Percentiles rank a stretch among this genome's conserved stretches.
Evolutionary conservation across 495 filamentous ascomycete species (phyloP).

Genomic region (Geopyxis carbonaria): DNA sequence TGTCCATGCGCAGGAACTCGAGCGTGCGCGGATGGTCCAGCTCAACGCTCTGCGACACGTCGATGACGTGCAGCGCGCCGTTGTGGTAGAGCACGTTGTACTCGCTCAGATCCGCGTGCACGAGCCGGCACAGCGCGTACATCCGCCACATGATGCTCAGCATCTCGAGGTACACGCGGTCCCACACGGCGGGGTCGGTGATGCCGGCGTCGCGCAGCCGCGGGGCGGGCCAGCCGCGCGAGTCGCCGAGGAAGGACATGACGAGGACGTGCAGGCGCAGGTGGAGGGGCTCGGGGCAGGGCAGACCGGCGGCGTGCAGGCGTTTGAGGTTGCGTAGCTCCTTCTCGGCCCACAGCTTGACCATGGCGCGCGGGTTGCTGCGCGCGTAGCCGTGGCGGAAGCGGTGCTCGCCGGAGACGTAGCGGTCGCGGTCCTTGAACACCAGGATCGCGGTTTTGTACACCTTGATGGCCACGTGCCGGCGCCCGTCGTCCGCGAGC

Average conservation of each 20-base stretch:
- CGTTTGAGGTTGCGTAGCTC: conserved; percentile 87
- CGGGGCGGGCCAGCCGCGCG: conserved; percentile 69
- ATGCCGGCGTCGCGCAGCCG: conserved; percentile 43
- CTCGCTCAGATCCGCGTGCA: conserved; percentile 91
- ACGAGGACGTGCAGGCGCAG: conserved; percentile 80
- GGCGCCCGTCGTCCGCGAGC: conserved; percentile 29
- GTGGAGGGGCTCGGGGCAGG: conserved; percentile 73
- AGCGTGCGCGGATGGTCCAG: conserved; percentile 83
- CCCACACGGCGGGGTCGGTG: conserved; percentile 42
- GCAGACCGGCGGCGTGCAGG: conserved; percentile 64
- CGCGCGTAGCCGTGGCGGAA: conserved; percentile 76
- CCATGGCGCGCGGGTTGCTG: conserved; percentile 82
- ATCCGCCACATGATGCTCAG: conserved; percentile 77
- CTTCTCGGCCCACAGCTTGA: conserved; percentile 96
- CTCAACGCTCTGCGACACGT: conserved; percentile 93
- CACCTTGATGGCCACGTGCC: conserved; percentile 77
- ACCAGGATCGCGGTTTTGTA: conserved; percentile 94
- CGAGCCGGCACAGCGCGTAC: conserved; percentile 75
- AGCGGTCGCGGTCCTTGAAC: conserved; percentile 93
- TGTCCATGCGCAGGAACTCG: conserved; percentile 91
- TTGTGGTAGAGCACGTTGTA: conserved; percentile 91
- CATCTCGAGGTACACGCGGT: conserved; percentile 60
- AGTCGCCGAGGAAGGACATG: conserved; percentile 84
- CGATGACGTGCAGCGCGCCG: conserved; percentile 73
- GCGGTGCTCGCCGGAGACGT: conserved; percentile 81